These are phyloP conservation scores for Stentor coeruleus DNA, from an alignment of 73 alveolate species.

Conservation along the genomic window DNA sequence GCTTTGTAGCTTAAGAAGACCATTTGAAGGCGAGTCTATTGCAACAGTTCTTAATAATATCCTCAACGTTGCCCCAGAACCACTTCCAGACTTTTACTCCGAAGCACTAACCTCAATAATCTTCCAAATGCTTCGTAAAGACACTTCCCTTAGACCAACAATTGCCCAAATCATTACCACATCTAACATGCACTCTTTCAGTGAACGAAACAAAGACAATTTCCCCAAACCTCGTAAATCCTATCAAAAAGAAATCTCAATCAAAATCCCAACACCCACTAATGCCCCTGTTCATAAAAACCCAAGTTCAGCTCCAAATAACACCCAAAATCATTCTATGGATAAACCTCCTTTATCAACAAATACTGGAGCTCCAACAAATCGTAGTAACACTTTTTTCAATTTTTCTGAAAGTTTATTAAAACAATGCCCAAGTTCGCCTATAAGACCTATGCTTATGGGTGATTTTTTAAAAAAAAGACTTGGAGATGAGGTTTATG, in stretches of 20 bases:
- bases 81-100: constrained; percentile 27
- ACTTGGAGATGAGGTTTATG: constrained; percentile 13
- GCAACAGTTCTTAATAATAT: constrained; percentile 44
- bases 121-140: background rate
- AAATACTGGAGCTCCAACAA: background rate
- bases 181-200: background rate
- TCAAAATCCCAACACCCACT: constrained; percentile 22
- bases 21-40: constrained; percentile 53
- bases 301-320: background rate
- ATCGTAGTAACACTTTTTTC: background rate
- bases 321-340: background rate
- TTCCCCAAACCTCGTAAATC: background rate
- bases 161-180: background rate
- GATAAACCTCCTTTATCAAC: background rate
- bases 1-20: constrained; percentile 56
- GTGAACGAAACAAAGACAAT: background rate
- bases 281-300: background rate
- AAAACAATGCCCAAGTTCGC: constrained; percentile 1
- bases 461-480: background rate
- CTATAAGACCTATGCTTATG: constrained; percentile 26
- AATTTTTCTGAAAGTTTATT: constrained; percentile 10
- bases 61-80: constrained; percentile 42
- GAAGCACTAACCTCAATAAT: background rate
- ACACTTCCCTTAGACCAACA: background rate
- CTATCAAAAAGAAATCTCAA: constrained; percentile 7